Evolutionary conservation across 108 stramenopile species (phyloP).

Genomic region (Discostella stelligeroides): DNA sequence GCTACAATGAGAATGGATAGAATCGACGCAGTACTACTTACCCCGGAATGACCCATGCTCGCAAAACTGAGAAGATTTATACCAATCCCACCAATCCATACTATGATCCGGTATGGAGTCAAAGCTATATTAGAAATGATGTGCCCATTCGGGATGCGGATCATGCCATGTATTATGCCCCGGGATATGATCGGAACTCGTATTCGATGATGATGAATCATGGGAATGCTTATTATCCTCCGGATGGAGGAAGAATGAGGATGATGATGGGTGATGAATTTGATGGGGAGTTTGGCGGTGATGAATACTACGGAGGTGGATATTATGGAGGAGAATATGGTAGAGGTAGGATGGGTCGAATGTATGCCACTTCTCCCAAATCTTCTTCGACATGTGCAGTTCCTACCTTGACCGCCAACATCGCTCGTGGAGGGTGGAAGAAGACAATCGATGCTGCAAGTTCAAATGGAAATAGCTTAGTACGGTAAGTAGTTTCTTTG

Average conservation of each 20-base stretch:
- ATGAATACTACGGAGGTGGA: constrained; percentile 3
- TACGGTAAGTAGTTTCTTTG: constrained; percentile 32
- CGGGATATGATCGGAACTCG: constrained; percentile 16
- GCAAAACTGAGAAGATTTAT: constrained; percentile 17
- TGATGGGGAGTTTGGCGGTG: background rate
- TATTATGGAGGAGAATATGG: background rate
- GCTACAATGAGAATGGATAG: background rate
- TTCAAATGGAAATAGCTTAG: constrained; percentile 21
- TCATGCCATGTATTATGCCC: constrained; percentile 14
- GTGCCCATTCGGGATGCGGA: constrained; percentile 25
- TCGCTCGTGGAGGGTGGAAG: constrained; percentile 3
- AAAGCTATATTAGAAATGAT: constrained; percentile 20
- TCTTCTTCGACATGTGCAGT: no score
- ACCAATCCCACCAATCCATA: constrained; percentile 45
- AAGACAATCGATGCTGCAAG: background rate
- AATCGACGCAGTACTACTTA: constrained; percentile 12
- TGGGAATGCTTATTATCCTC: background rate
- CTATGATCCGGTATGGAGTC: constrained; percentile 50
- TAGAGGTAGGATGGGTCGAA: constrained; percentile 9
- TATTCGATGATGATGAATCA: background rate
- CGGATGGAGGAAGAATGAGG: background rate
- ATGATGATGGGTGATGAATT: constrained; percentile 11
- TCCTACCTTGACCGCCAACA: background rate
- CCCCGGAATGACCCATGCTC: constrained; percentile 23
- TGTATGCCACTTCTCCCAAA: constrained; percentile 11